Base-by-base conservation (phyloP, 345 rosid genomes). In the Eucalyptus regnans region DNA sequence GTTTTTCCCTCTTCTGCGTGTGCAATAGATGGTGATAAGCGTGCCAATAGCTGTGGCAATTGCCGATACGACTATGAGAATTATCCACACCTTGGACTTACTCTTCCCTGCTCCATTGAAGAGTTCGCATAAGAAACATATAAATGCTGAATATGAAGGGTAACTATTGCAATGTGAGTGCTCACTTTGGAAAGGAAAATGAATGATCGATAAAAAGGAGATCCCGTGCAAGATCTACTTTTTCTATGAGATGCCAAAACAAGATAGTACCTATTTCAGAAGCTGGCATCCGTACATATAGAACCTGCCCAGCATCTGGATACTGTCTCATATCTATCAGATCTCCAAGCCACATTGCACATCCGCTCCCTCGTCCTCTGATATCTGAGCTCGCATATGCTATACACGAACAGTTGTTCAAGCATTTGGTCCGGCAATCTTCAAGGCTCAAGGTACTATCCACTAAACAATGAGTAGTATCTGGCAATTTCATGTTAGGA, bases 251-350 rank as follows among this genome's bases (percentile, higher is more conserved):
- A 71, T 18, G 44, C 25, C 44, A 33, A 71, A 71, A 71, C 44
- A 71, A 9, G 80, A 33, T 8, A 33, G 44, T 86, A 92, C 92
- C 95, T 87, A 91, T 41, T 86, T 93, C 91, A 18, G 94, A 88
- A 84, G 93, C 92, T 41, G 93, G 91, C 93, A 92, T 90, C 89
- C 92, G 89, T 44, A 94, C 86, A 22, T 88, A 92, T 7, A 93
- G 89, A 88, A 90, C 91, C 54, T 93, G 91, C 54, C 95, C 96
- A 43, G 87, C 91, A 27, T 13, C 88, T 20, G 92, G 29, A 60
- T 88, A 91, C 43, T 86, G 91, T 83, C 91, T 91, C 87, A 93
- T 91, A 68, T 92, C 94, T 8, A 89, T 52, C 41, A 94, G 87
- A 87, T 89, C 91, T 7, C 81, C 89, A 7, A 71, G 54, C 93